Conservation (phyloP, 2,329 filamentous ascomycete species). For the Trichoderma hamatum region DNA sequence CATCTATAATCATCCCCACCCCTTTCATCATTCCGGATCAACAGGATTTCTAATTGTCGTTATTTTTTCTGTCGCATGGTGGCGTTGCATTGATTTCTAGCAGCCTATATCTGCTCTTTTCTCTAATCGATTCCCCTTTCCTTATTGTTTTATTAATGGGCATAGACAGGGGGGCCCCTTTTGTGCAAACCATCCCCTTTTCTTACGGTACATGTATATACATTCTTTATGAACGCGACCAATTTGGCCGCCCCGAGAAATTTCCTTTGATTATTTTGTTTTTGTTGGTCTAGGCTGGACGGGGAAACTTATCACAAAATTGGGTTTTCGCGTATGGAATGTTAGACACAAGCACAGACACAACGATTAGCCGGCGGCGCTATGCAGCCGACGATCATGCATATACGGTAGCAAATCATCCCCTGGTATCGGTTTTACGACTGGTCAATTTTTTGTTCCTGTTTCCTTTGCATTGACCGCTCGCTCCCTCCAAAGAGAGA, state of each 20-base stretch:
- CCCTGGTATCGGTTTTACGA: neutral
- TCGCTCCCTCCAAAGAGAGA: constrained; percentile 5
- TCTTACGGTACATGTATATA: constrained; percentile 8
- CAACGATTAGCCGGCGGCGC: neutral
- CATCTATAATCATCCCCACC: neutral
- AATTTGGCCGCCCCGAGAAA: neutral
- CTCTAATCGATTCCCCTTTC: neutral
- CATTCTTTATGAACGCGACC: constrained; percentile 1
- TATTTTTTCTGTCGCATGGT: neutral
- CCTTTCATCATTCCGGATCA: neutral
- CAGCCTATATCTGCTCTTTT: neutral
- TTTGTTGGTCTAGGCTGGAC: constrained; percentile 5
- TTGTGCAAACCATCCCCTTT: neutral
- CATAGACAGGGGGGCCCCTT: neutral
- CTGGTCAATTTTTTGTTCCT: neutral
- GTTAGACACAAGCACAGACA: neutral
- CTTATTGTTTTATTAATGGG: constrained; percentile 6
- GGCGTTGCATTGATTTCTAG: neutral
- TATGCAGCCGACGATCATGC: constrained; percentile 2
- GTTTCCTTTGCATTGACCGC: neutral
- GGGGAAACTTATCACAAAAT: constrained; percentile 1
- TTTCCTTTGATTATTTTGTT: neutral
- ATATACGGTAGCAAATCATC: neutral
- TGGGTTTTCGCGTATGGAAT: neutral
- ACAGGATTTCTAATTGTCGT: neutral